Conservation (phyloP, 176 grass and related monocot species). For the Phoenix dactylifera region DNA sequence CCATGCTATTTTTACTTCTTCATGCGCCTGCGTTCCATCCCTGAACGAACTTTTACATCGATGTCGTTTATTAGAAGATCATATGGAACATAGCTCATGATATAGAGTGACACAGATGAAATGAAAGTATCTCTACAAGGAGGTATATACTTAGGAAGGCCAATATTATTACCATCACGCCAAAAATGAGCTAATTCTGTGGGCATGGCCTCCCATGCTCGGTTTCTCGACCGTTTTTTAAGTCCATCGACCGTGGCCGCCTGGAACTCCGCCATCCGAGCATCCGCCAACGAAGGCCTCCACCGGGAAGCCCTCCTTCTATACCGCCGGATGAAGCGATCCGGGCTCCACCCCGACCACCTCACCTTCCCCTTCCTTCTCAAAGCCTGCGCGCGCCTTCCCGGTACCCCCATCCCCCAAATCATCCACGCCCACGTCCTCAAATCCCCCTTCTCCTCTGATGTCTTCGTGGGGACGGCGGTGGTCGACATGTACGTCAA, state of each 20-base stretch:
- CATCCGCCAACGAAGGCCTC: neutral
- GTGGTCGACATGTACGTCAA: constrained; percentile 2
- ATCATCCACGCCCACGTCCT: constrained; percentile 3
- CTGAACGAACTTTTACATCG: no score
- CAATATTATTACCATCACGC: no score
- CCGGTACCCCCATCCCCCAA: neutral
- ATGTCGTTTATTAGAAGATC: no score
- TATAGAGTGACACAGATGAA: no score
- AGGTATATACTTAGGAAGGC: no score
- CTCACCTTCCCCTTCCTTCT: constrained; percentile 18
- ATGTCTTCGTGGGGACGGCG: constrained; percentile 1
- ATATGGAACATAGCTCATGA: no score
- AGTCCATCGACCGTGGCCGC: constrained; percentile 1
- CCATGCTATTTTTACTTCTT: no score
- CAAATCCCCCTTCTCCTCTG: neutral
- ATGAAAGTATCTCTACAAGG: no score
- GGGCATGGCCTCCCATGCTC: neutral
- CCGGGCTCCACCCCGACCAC: neutral
- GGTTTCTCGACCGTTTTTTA: neutral
- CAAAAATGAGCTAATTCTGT: neutral
- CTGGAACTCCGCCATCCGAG: constrained; percentile 6
- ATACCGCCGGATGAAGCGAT: constrained; percentile 2
- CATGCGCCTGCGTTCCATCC: no score
- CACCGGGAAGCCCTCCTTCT: neutral
- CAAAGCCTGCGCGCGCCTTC: constrained; percentile 3